Conservation (phyloP, 768 basidiomycete species). For the Tremella mesenterica region DNA sequence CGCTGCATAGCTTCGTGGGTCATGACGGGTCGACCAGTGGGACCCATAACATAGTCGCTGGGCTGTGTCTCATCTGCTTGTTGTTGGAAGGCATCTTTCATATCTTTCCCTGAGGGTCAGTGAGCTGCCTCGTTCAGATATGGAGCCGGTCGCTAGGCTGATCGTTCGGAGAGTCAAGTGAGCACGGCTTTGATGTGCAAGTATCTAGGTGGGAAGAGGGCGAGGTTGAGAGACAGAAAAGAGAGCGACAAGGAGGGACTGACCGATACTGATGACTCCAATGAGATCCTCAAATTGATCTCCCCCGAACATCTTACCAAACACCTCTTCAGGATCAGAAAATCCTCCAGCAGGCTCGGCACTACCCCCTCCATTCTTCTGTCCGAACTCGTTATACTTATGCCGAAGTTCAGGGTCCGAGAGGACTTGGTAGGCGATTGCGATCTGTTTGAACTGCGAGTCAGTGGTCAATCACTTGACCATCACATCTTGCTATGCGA, state of each 20-base stretch:
- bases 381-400: conserved; percentile 44
- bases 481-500: not conserved
- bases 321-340: conserved; percentile 44
- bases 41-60: conserved; percentile 26
- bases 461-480: not conserved
- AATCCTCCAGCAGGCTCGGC: conserved; percentile 44
- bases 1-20: conserved; percentile 38
- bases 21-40: conserved; percentile 34
- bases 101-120: conserved; percentile 29
- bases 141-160: not conserved
- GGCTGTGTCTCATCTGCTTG: conserved; percentile 35
- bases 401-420: conserved; percentile 42
- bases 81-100: conserved; percentile 45
- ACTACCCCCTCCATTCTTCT: conserved; percentile 41
- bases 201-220: too few species aligned
- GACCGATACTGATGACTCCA: conserved; percentile 42
- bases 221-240: not conserved
- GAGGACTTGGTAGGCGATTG: conserved; percentile 44
- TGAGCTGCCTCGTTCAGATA: not conserved
- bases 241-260: conserved; percentile 8
- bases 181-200: too few species aligned
- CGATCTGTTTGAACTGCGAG: conserved; percentile 42
- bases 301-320: conserved; percentile 45
- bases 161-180: not conserved
- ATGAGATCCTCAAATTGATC: conserved; percentile 41